Base-by-base conservation (phyloP, 345 rosid species). In the Eucalyptus caleyi region DNA sequence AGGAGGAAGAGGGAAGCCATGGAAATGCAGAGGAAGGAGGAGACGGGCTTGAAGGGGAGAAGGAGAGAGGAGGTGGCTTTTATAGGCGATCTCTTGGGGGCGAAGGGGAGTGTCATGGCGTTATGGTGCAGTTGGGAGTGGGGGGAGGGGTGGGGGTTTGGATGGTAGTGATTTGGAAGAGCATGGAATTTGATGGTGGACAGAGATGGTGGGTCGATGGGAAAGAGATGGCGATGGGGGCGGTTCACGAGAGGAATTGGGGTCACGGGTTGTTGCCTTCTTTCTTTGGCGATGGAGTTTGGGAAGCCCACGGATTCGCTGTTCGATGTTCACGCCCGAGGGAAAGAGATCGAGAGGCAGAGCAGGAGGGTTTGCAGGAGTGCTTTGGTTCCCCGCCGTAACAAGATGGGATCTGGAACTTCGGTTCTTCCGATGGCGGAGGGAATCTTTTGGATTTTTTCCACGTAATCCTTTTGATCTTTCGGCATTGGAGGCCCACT, bases 1-100 rank as follows among this genome's bases (percentile, higher is more conserved):
- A 92, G 89, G 90, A 92, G 53, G 89, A 92, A 54, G 90, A 90
- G 83, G 86, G 92, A 44, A 40, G 94, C 92, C 93, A 92, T 91
- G 87, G 93, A 67, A 47, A 88, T 4, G 90, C 91, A 56, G 30
- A 80, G 88, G 72, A 89, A 54, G 40, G 77, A 54, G 83, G 89
- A n/a, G 53, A 51, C 2, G 80, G 87, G 87, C 8, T 69, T 77
- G 80, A 72, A 42, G 65, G 86, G 27, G 87, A 21, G 87, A 37
- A 51, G 44, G 60, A 42, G 40, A n/a, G 72, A 87, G 62, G 49
- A 34, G 72, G 45, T 65, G 87, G 91, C 42, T 56, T 87, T 90
- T 90, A 87, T 90, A 87, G 87, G 34, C 47, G 86, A 47, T 44
- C 51, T 89, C 37, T 11, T 65, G 67, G 59, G 4, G 89, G 45